Base-by-base conservation (phyloP, 1,284 basidiomycete genomes). In the Stereum hirsutum region DNA sequence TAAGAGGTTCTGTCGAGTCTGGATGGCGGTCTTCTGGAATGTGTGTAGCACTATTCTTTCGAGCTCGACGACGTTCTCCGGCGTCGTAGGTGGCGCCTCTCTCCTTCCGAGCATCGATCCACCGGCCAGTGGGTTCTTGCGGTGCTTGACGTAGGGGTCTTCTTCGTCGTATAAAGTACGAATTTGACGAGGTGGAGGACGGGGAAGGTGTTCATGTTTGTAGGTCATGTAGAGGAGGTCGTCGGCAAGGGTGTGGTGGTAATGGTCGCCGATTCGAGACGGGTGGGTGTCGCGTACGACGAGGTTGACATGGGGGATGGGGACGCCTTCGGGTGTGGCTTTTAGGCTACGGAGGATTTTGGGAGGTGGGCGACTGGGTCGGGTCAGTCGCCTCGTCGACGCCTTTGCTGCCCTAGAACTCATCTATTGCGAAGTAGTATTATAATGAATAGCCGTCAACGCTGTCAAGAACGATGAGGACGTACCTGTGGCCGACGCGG, bases 201-300 rank as follows among this genome's bases (percentile, higher is more conserved):
- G 74, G 0, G 72, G 59, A 5, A 59, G 68, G 39, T 69, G 63
- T 54, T 76, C 75, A 63, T 95, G 92, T 46, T 81, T 72, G 69
- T 96, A 97, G 40, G 88, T 89, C 78, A 98, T 88, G 75, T 99
- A 99, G 72, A 99, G 79, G 52, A 96, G 69, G 65, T 97, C 79
- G 55, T 91, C 83, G 19, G 81, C 76, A 46, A 99, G 74, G 7
- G 92, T 87, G 42, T 70, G 67, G 58, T 87, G 62, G 69, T 96
- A 98, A 69, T 97, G 89, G 51, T 92, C 83, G 47, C 75, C 69
- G 46, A 93, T 75, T 38, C 94, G 81, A 54, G 76, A 85, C 47
- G 77, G 71, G 39, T 88, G 81, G 36, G 85, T 88, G 55, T 87
- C 78, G 53, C 81, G 78, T 27, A 82, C 63, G 53, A 77, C 50